Evolutionary conservation across 257 asterid genomes (phyloP).

Genomic region (Leptodermis oblonga): DNA sequence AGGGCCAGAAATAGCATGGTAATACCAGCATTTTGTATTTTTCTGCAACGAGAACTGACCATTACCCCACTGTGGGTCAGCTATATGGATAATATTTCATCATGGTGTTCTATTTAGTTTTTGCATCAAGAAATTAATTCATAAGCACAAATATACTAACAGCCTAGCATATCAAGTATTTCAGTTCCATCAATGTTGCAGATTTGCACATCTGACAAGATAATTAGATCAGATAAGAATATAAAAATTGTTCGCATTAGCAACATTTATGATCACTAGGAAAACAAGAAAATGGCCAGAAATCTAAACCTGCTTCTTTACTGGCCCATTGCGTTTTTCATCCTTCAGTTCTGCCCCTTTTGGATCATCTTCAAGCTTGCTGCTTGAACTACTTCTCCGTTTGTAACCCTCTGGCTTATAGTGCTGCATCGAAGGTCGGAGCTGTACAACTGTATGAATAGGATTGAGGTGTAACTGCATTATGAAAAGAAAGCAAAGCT

Average conservation of each 20-base stretch:
- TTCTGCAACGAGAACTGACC: no score
- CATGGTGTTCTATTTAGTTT: neutral
- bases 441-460: constrained; percentile 75
- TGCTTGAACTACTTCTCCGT: constrained; percentile 27
- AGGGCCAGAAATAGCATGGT: neutral
- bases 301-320: constrained; percentile 52
- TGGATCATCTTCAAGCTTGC: constrained; percentile 32
- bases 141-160: neutral
- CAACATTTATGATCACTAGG: neutral
- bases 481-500: constrained; percentile 15
- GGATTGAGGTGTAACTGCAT: constrained; percentile 87
- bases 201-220: neutral
- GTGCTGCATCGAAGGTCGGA: constrained; percentile 70
- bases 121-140: neutral
- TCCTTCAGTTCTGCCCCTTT: constrained; percentile 42
- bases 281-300: constrained; percentile 5
- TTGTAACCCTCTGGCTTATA: constrained; percentile 36
- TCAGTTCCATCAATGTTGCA: no score
- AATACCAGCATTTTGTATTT: neutral
- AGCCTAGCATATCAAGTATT: neutral
- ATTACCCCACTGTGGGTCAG: neutral
- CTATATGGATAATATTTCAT: neutral
- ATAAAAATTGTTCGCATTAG: neutral
- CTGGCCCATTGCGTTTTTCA: constrained; percentile 35
- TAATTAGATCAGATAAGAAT: no score